A percentile compares a stretch with the other conserved stretches of the same genome.
These are phyloP conservation scores for Podospora didyma DNA, from an alignment of 495 filamentous ascomycete genomes.

Conservation along the genomic window DNA sequence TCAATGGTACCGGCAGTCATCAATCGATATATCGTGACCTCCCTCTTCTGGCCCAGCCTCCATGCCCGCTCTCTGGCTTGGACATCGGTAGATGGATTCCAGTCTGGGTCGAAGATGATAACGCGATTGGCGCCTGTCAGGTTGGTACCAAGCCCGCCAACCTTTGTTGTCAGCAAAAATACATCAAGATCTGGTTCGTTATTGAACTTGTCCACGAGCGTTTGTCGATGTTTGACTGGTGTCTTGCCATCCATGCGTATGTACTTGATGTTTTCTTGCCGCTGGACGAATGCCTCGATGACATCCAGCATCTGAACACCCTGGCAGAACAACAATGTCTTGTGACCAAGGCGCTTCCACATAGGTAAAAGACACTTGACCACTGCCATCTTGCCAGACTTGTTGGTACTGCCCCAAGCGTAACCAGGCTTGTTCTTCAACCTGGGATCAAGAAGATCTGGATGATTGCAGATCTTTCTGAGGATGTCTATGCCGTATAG, in stretches of 20 bases:
- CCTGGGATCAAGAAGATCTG: constrained; percentile 70
- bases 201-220: constrained; percentile 89
- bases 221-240: constrained; percentile 74
- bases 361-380: constrained; percentile 75
- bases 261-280: constrained; percentile 66
- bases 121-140: constrained; percentile 92
- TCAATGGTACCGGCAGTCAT: constrained; percentile 98
- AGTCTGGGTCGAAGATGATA: constrained; percentile 96
- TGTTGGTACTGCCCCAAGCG: constrained; percentile 65
- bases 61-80: constrained; percentile 96
- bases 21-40: constrained; percentile 89
- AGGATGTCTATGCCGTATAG: constrained; percentile 86
- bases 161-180: constrained; percentile 91
- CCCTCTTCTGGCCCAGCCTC: constrained; percentile 89
- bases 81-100: constrained; percentile 92
- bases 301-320: constrained; percentile 92
- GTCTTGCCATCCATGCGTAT: constrained; percentile 92
- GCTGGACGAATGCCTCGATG: constrained; percentile 70
- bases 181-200: constrained; percentile 71
- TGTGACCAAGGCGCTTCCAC: constrained; percentile 85
- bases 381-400: constrained; percentile 95
- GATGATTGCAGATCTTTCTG: constrained; percentile 96
- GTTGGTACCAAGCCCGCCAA: constrained; percentile 90
- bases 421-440: constrained; percentile 56
- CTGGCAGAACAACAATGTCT: constrained; percentile 87